Evolutionary conservation across 108 stramenopile species (phyloP).

Genomic region (Skeletonema potamos): DNA sequence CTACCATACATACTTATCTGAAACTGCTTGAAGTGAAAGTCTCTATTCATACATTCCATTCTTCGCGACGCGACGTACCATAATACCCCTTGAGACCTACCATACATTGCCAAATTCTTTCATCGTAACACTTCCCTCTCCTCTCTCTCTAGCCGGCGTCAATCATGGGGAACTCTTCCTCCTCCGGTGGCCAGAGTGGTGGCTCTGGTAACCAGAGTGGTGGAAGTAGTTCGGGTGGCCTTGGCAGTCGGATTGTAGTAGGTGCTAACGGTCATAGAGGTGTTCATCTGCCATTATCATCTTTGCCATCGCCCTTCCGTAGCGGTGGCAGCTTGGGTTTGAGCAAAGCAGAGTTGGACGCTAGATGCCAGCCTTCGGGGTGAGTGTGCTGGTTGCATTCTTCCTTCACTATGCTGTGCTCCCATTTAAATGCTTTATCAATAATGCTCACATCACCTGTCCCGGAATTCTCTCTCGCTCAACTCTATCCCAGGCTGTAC

Average conservation of each 20-base stretch:
- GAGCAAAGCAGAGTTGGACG: conserved; percentile 62
- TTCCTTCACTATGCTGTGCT: too few relatives aligned
- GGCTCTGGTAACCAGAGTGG: neutral
- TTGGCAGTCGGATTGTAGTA: conserved; percentile 5
- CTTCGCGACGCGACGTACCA: too few relatives aligned
- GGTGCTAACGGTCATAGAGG: neutral
- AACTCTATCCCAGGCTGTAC: conserved; percentile 49
- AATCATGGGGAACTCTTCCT: conserved; percentile 40
- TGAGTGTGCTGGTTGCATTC: conserved; percentile 39
- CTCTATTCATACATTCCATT: too few relatives aligned
- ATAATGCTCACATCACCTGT: conserved; percentile 12
- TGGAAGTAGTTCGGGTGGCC: neutral
- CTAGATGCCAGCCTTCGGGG: conserved; percentile 72
- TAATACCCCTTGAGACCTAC: too few relatives aligned
- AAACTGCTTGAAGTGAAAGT: too few relatives aligned
- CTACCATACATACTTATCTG: too few relatives aligned
- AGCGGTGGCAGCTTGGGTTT: conserved; percentile 56
- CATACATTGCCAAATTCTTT: too few relatives aligned
- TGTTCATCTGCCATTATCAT: conserved; percentile 7
- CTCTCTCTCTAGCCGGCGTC: neutral
- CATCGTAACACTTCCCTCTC: too few relatives aligned
- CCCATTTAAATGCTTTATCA: too few relatives aligned
- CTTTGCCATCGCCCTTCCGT: conserved; percentile 12
- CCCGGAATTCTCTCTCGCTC: neutral
- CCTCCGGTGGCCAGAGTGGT: conserved; percentile 3